phyloP scores from a whole-genome alignment of 2,329 filamentous ascomycete genomes.

The Polytolypa hystricis region DNA sequence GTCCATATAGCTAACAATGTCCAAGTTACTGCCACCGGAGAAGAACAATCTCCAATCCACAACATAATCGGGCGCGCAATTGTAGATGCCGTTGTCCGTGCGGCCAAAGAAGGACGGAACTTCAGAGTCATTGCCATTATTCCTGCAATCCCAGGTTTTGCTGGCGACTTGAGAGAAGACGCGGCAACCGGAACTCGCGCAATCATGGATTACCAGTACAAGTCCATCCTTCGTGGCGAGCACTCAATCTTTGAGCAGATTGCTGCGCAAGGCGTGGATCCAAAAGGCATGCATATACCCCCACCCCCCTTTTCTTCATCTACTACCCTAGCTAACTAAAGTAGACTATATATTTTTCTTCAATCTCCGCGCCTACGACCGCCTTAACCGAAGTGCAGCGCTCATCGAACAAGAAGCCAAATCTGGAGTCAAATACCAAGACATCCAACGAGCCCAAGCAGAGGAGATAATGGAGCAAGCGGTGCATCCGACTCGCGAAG shows the following conservation, averaged over 20 bases:
- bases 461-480: constrained; percentile 75
- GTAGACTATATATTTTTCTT: constrained; percentile 76
- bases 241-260: constrained; percentile 81
- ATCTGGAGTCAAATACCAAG: constrained; percentile 72
- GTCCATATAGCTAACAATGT: constrained; percentile 14
- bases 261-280: constrained; percentile 60
- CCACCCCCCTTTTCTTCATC: neutral
- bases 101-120: constrained; percentile 70
- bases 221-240: constrained; percentile 81
- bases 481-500: constrained; percentile 42
- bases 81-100: constrained; percentile 74
- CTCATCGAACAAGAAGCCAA: constrained; percentile 66
- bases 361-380: constrained; percentile 87
- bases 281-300: constrained; percentile 30
- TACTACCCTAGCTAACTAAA: neutral
- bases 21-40: constrained; percentile 70
- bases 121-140: constrained; percentile 85
- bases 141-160: constrained; percentile 84
- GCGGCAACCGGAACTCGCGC: constrained; percentile 76
- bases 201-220: constrained; percentile 98
- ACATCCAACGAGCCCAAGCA: constrained; percentile 77
- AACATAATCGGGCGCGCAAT: constrained; percentile 83
- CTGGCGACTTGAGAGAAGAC: constrained; percentile 72
- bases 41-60: constrained; percentile 70
- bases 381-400: constrained; percentile 67